These are phyloP conservation scores for Penicillium griseofulvum DNA, from an alignment of 2,329 filamentous ascomycete species.

Conservation along the genomic window DNA sequence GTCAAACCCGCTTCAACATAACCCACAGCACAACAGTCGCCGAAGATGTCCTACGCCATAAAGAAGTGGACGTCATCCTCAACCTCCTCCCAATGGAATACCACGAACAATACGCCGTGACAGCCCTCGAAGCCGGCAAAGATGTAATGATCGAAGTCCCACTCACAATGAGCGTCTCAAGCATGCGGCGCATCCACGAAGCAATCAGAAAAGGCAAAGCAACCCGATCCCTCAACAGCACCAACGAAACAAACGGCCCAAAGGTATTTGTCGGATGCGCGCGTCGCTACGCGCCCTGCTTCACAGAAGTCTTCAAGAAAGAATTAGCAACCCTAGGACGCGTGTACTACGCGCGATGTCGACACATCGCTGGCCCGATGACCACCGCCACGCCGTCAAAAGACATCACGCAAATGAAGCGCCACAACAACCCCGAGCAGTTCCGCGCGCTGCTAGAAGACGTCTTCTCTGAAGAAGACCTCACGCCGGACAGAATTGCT, in stretches of 20 bases:
- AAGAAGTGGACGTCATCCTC: constrained; percentile 42
- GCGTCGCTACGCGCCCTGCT: constrained; percentile 59
- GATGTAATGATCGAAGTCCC: constrained; percentile 61
- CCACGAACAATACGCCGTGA: constrained; percentile 53
- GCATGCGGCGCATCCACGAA: constrained; percentile 48
- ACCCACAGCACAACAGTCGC: constrained; percentile 37
- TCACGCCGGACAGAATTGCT: constrained; percentile 28
- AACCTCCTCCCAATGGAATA: constrained; percentile 58
- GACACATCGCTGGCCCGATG: constrained; percentile 56
- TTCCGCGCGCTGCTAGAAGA: constrained; percentile 26
- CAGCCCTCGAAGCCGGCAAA: constrained; percentile 55
- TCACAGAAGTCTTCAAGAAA: constrained; percentile 51
- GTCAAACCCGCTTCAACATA: constrained; percentile 17
- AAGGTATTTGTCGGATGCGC: constrained; percentile 61
- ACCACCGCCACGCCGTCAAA: neutral
- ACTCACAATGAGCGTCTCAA: constrained; percentile 49
- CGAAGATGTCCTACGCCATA: constrained; percentile 51
- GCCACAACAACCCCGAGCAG: neutral
- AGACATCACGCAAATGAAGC: neutral
- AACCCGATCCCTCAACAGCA: constrained; percentile 31
- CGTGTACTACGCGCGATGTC: constrained; percentile 55
- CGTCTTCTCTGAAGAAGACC: constrained; percentile 26
- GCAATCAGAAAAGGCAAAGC: constrained; percentile 32
- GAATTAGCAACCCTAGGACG: constrained; percentile 53
- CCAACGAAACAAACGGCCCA: constrained; percentile 36